Evolutionary conservation across 768 basidiomycete species (phyloP).

Genomic region (Hericium coralloides): DNA sequence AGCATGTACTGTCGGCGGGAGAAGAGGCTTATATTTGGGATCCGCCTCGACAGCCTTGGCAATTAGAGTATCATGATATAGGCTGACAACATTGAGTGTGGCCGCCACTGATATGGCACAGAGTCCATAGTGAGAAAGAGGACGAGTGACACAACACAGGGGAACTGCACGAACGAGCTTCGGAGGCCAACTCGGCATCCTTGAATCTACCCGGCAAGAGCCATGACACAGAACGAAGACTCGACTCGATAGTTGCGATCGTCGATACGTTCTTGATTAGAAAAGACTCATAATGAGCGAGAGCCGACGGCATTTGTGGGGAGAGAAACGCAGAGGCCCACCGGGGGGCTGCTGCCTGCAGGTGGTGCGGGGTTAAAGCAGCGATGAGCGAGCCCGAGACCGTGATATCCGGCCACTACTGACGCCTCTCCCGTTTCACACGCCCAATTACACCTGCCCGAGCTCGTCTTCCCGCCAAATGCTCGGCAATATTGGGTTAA

Average conservation of each 20-base stretch:
- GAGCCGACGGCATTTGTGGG: constrained; percentile 46
- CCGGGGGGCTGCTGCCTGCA: background rate
- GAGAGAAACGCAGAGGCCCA: background rate
- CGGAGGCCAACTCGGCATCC: constrained; percentile 93
- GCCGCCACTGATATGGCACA: constrained; percentile 57
- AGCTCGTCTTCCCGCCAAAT: no score
- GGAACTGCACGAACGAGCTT: constrained; percentile 64
- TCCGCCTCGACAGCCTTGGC: constrained; percentile 52
- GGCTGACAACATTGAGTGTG: constrained; percentile 75
- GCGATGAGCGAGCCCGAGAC: background rate
- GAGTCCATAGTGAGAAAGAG: background rate
- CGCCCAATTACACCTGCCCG: background rate
- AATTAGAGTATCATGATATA: constrained; percentile 95
- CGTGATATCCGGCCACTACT: background rate
- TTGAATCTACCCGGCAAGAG: constrained; percentile 94
- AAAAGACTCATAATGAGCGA: constrained; percentile 74
- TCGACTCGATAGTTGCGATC: constrained; percentile 83
- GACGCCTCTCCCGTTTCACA: background rate
- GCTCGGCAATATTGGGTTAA: no score
- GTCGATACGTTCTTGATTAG: constrained; percentile 79
- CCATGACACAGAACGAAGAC: constrained; percentile 87
- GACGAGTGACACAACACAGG: constrained; percentile 6
- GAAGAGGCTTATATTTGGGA: constrained; percentile 64
- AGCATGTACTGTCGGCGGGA: constrained; percentile 70
- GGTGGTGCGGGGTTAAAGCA: background rate